phyloP scores from a whole-genome alignment of 208 protist species.

The Perkinsela sp. region DNA sequence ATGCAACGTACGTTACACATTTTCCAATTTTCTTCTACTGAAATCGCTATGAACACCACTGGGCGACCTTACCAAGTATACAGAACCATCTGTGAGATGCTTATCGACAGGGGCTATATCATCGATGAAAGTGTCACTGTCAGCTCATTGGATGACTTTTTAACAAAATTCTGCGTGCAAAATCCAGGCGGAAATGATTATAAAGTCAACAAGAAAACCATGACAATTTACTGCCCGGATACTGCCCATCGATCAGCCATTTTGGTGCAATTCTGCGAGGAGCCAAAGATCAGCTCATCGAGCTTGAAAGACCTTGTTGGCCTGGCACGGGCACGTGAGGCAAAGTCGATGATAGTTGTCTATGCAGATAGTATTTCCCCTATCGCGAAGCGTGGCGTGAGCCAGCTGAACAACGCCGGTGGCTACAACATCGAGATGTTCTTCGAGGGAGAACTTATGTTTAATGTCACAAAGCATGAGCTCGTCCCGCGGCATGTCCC shows the following conservation, averaged over 20 bases:
- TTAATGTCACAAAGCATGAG: constrained; percentile 89
- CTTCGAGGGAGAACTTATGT: constrained; percentile 69
- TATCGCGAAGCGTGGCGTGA: constrained; percentile 26
- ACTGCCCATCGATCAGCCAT: constrained; percentile 9
- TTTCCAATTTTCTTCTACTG: too few relatives aligned
- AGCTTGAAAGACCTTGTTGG: constrained; percentile 21
- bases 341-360: constrained; percentile 28
- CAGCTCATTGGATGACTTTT: constrained; percentile 21
- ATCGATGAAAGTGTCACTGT: constrained; percentile 17
- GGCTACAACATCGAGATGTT: constrained; percentile 67
- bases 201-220: constrained; percentile 11
- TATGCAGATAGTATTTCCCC: constrained; percentile 19
- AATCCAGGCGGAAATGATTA: constrained; percentile 3
- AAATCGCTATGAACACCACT: too few relatives aligned
- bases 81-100: constrained; percentile 45
- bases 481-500: constrained; percentile 80
- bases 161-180: constrained; percentile 15
- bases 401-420: constrained; percentile 24
- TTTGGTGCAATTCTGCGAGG: constrained; percentile 28
- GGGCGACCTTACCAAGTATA: constrained; percentile 18
- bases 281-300: constrained; percentile 17
- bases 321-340: constrained; percentile 12
- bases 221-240: constrained; percentile 39
- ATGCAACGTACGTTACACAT: too few relatives aligned
- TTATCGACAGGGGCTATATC: constrained; percentile 36